Percentiles rank a stretch among this genome's conserved stretches.
Evolutionary conservation across 768 basidiomycete species (phyloP).

Genomic region (Tylopilus balloui): DNA sequence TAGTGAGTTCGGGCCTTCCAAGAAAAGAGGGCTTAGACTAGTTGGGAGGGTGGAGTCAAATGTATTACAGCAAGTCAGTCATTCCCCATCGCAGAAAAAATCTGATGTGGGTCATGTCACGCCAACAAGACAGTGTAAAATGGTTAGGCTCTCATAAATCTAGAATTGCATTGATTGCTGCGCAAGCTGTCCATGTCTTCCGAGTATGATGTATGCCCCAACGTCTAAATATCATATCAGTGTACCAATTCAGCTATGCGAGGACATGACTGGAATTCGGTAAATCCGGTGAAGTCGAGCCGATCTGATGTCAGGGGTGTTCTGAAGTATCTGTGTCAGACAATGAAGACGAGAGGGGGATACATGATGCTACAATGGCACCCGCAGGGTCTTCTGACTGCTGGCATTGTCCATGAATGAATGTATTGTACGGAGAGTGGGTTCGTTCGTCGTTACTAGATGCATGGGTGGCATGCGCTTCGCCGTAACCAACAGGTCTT

Average conservation of each 20-base stretch:
- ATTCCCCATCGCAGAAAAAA: conserved; percentile 5
- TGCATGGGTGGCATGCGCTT: conserved; percentile 5
- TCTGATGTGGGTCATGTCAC: not conserved
- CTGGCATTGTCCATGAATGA: conserved; percentile 4
- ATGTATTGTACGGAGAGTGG: conserved; percentile 2
- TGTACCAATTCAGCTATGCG: conserved; percentile 7
- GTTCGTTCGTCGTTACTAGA: conserved; percentile 12
- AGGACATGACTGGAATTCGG: conserved; percentile 11
- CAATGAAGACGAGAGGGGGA: conserved; percentile 25
- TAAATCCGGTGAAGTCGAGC: conserved; percentile 40
- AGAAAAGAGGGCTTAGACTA: not conserved
- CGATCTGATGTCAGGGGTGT: conserved; percentile 35
- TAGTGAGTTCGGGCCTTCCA: not conserved
- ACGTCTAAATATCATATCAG: conserved; percentile 13
- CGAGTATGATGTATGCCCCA: conserved; percentile 15
- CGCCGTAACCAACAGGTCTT: conserved; percentile 8
- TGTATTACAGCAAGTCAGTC: conserved; percentile 14
- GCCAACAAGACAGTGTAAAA: conserved; percentile 15
- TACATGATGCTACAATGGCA: conserved; percentile 18
- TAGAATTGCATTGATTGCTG: conserved; percentile 17
- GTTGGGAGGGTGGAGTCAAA: not conserved
- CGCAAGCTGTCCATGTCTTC: conserved; percentile 19
- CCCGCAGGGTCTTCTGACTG: conserved; percentile 9
- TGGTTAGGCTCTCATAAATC: conserved; percentile 20
- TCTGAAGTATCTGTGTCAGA: conserved; percentile 22